phyloP scores from a whole-genome alignment of 306 rosid genomes.

The Quercus gilva region DNA sequence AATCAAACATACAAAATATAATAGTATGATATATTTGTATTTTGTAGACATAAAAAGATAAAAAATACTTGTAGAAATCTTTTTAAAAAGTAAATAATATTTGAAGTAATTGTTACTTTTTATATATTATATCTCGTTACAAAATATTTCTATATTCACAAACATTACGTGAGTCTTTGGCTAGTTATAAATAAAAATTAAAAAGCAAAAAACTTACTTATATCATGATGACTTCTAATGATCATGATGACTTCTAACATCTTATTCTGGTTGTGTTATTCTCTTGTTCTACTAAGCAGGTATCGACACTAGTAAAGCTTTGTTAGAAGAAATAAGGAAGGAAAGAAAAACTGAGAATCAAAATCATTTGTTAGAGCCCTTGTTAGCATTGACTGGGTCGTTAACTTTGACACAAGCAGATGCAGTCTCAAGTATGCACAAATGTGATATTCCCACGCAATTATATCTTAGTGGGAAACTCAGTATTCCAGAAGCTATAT shows the following conservation, averaged over 20 bases:
- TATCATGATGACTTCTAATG: no score
- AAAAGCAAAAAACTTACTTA: no score
- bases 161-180: no score
- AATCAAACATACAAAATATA: no score
- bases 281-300: slow-evolving; percentile 42
- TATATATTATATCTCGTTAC: no score
- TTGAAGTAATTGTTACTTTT: no score
- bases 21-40: no score
- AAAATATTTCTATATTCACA: no score
- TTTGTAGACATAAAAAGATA: no score
- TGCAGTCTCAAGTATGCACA: slow-evolving; percentile 59
- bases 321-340: slow-evolving; percentile 65
- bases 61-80: no score
- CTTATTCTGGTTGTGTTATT: neutral
- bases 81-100: no score
- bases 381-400: slow-evolving; percentile 68
- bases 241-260: neutral
- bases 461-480: slow-evolving; percentile 67
- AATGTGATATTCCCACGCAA: slow-evolving; percentile 77
- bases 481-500: slow-evolving; percentile 59
- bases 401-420: slow-evolving; percentile 58
- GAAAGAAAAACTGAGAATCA: slow-evolving; percentile 58
- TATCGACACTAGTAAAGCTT: slow-evolving; percentile 69
- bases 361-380: slow-evolving; percentile 61
- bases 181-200: no score